Conservation (phyloP, 164 flowering plant genomes). For the Macadamia integrifolia region DNA sequence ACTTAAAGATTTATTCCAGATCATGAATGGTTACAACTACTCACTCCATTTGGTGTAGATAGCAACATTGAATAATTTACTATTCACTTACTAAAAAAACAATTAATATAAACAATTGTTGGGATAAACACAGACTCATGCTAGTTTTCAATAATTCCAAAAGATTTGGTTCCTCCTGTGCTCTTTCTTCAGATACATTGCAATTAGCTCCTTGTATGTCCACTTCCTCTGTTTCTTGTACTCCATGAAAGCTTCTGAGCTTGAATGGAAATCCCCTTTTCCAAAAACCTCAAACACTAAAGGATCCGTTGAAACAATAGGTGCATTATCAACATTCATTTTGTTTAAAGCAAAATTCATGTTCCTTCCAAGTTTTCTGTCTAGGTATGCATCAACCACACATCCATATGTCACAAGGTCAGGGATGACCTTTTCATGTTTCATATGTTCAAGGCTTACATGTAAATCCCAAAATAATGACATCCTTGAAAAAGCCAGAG, state of each 20-base stretch:
- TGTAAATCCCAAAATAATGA: conserved; percentile 88
- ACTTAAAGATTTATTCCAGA: too few species aligned
- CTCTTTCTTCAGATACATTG: conserved; percentile 52
- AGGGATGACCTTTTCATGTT: conserved; percentile 48
- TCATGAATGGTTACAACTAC: too few species aligned
- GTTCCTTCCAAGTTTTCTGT: conserved; percentile 61
- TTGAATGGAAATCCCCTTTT: conserved; percentile 80
- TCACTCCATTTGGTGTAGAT: too few species aligned
- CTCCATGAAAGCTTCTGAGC: conserved; percentile 67
- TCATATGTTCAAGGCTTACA: conserved; percentile 85
- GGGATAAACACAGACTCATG: background rate
- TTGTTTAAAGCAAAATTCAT: conserved; percentile 58
- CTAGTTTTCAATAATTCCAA: conserved; percentile 71
- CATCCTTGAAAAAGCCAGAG: conserved; percentile 84
- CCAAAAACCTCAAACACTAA: conserved; percentile 77
- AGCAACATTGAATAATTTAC: too few species aligned
- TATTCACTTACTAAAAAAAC: too few species aligned
- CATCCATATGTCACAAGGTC: conserved; percentile 95
- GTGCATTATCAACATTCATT: conserved; percentile 41
- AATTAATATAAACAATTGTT: too few species aligned
- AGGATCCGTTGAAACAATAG: conserved; percentile 51
- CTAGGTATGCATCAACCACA: conserved; percentile 79
- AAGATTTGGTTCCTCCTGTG: conserved; percentile 71
- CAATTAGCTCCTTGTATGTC: conserved; percentile 58
- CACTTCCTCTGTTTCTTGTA: conserved; percentile 34